Conservation (phyloP, 2,329 filamentous ascomycete species). For the Colletotrichum abscissum region DNA sequence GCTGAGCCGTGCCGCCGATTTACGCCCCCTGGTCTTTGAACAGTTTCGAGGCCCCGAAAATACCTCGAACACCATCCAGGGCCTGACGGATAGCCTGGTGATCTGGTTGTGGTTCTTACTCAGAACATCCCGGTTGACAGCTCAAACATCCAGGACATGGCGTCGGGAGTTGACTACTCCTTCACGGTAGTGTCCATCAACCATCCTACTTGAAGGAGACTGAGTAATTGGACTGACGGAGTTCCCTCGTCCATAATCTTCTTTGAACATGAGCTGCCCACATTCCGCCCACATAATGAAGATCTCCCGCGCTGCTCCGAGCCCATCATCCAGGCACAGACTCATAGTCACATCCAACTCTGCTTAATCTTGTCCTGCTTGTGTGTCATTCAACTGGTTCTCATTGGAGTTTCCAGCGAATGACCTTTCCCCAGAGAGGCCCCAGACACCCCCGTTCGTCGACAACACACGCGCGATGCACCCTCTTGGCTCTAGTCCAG, state of each 20-base stretch:
- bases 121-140: conserved; percentile 16
- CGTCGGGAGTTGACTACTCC: neutral
- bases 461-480: neutral
- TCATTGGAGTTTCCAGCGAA: neutral
- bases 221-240: neutral
- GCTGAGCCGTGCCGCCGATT: conserved; percentile 4
- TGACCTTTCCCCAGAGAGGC: neutral
- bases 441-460: neutral
- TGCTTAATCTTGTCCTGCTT: neutral
- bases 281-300: neutral
- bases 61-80: neutral
- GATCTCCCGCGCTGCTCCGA: neutral
- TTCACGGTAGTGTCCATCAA: neutral
- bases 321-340: neutral
- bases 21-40: neutral
- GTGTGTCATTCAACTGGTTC: neutral
- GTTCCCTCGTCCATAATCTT: neutral
- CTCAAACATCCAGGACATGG: neutral
- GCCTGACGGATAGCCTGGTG: neutral
- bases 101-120: neutral
- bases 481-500: neutral
- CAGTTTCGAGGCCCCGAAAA: conserved; percentile 5
- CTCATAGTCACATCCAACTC: neutral
- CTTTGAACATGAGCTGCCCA: neutral
- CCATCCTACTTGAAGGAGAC: neutral